Conservation (phyloP, 2,329 filamentous ascomycete genomes). For the Colletotrichum zoysiae region DNA sequence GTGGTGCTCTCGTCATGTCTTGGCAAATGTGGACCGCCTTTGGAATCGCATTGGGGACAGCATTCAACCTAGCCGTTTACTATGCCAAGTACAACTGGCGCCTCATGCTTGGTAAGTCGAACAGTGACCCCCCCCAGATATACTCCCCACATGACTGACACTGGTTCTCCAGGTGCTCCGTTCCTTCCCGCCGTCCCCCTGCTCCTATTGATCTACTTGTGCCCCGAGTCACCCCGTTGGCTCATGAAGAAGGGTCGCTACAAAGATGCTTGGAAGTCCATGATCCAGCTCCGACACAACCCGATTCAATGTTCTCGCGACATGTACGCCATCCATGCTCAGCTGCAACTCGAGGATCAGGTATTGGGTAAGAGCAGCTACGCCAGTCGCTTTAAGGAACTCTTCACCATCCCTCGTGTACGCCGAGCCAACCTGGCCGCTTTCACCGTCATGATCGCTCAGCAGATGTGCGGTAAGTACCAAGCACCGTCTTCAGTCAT, state of each 20-base stretch:
- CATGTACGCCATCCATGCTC: conserved; percentile 73
- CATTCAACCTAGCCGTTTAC: conserved; percentile 64
- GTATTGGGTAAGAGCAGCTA: conserved; percentile 67
- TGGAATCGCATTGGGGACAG: conserved; percentile 63
- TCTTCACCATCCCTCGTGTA: conserved; percentile 77
- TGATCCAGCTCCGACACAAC: conserved; percentile 65
- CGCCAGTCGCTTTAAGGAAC: conserved; percentile 70
- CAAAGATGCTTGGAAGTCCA: conserved; percentile 68
- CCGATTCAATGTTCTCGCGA: conserved; percentile 71
- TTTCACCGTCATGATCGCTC: conserved; percentile 83
- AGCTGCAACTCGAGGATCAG: conserved; percentile 71
- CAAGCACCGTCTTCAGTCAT: not conserved
- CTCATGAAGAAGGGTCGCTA: conserved; percentile 76
- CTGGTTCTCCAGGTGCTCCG: conserved; percentile 23
- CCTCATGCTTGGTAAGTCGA: conserved; percentile 49
- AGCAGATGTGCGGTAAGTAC: conserved; percentile 72
- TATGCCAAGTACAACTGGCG: conserved; percentile 52
- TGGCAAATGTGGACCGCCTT: conserved; percentile 78
- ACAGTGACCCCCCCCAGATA: not conserved
- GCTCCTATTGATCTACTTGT: conserved; percentile 71
- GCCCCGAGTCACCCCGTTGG: conserved; percentile 75
- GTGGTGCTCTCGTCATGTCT: conserved; percentile 84
- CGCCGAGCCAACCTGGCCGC: conserved; percentile 81
- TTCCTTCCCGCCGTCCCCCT: conserved; percentile 64
- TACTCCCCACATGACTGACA: not conserved